Evolutionary conservation across 179 eudicot species (phyloP), one percentile per base, ranked within the genome.

Genomic region (Beta macrorhiza): DNA sequence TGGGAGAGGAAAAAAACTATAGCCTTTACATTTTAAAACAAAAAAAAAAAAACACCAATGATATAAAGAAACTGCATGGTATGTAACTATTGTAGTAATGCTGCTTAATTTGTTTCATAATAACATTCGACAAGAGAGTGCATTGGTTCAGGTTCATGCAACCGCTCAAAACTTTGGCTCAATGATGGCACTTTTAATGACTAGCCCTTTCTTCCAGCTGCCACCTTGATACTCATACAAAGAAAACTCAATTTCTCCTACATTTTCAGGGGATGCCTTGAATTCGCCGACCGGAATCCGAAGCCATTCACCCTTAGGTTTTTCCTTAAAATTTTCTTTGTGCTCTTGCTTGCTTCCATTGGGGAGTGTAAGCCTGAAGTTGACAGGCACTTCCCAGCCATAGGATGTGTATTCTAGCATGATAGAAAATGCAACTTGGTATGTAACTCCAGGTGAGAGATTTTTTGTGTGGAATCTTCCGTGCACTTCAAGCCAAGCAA

Each of bases 401-500:
- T 84, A 88, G 20, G 88, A 78, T 0, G 84, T 73, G 69, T 86
- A 88, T 72, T 86, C 88, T 57, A 93, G 51, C 89, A 86, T 89
- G 67, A 90, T 83, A 44, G 87, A 72, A 81, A 87, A 93, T 5
- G 84, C 76, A 63, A 91, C 90, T 84, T 90, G 84, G 58, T 93
- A 91, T 9, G 45, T n/a, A 13, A 82, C 75, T 68, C 87, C 89
- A 11, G 90, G 91, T 80, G 97, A 71, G 3, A 92, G 84, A 49
- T 86, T 80, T 68, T 72, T 25, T 12, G 82, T 86, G 78, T 89
- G 77, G 42, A 93, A 77, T 82, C 55, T 90, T 78, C 97, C 98
- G 64, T 87, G 84, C 70, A 90, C 84, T 82, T 93, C 97, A 52
- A 93, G 87, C 98, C 98, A 93, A 81, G 91, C 88, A 12, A 92